Evolutionary conservation across 2,329 filamentous ascomycete species (phyloP).

Genomic region (Cytospora mali): DNA sequence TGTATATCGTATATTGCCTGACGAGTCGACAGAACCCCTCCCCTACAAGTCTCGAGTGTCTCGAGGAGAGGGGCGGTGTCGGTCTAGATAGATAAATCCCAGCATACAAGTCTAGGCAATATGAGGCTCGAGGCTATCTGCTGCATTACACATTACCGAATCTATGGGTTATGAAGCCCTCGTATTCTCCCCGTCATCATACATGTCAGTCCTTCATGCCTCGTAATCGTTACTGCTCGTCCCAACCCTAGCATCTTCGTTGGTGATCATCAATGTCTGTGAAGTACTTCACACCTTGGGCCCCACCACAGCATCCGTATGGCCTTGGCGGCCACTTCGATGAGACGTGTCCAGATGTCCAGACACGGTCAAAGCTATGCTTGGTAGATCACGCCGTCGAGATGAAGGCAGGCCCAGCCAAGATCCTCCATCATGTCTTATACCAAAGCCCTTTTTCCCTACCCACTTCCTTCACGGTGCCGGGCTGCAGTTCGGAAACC

Average conservation of each 20-base stretch:
- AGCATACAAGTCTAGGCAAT: not conserved
- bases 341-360: not conserved
- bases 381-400: not conserved
- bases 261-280: not conserved
- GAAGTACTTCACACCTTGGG: not conserved
- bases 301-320: not conserved
- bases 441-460: too few species aligned
- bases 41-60: not conserved
- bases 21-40: not conserved
- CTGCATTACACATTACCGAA: not conserved
- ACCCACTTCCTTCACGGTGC: constrained; percentile 1
- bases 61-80: too few species aligned
- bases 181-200: not conserved
- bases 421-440: too few species aligned
- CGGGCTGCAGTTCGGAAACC: constrained; percentile 11
- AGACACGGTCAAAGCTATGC: not conserved
- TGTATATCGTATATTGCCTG: not conserved
- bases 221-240: not conserved
- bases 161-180: not conserved
- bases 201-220: not conserved
- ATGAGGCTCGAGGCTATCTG: not conserved
- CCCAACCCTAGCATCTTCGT: not conserved
- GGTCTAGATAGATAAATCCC: not conserved
- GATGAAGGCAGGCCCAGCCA: too few species aligned
- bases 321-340: not conserved